These are phyloP conservation scores for Sarcodon sp. DNA, from an alignment of 768 basidiomycete genomes.

Conservation along the genomic window DNA sequence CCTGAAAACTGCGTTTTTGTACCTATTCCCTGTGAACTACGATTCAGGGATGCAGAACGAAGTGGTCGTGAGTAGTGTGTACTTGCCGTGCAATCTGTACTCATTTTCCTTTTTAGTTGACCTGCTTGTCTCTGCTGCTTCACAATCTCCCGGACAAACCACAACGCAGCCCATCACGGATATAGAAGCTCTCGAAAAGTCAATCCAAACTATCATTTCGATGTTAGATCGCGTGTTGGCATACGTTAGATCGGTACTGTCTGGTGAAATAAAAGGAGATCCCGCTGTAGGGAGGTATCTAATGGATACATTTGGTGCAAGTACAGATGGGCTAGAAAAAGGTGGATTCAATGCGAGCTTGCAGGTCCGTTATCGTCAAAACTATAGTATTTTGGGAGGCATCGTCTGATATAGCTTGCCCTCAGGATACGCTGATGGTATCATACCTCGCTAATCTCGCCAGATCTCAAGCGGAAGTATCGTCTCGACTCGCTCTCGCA, in stretches of 20 bases:
- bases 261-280: conserved; percentile 71
- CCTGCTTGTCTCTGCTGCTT: conserved; percentile 42
- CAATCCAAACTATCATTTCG: conserved; percentile 53
- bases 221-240: conserved; percentile 80
- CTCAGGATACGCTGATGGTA: conserved; percentile 87
- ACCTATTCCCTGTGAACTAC: conserved; percentile 80
- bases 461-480: conserved; percentile 87
- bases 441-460: conserved; percentile 91
- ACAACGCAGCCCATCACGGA: conserved; percentile 47
- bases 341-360: conserved; percentile 65
- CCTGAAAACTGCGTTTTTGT: conserved; percentile 93
- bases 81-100: conserved; percentile 1
- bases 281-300: conserved; percentile 82
- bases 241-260: conserved; percentile 73
- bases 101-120: conserved; percentile 42
- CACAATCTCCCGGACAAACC: conserved; percentile 25
- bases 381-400: conserved; percentile 7
- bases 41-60: conserved; percentile 73
- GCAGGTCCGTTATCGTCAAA: conserved; percentile 32
- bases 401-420: conserved; percentile 5
- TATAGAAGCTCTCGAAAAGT: conserved; percentile 64
- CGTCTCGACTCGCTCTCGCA: conserved; percentile 72
- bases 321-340: conserved; percentile 57
- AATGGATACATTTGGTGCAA: conserved; percentile 73
- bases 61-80: conserved; percentile 58